A percentile compares a stretch with the other conserved stretches of the same genome.
phyloP scores from a whole-genome alignment of 495 filamentous ascomycete genomes.

The Paragyromitra xinjiangensis region DNA sequence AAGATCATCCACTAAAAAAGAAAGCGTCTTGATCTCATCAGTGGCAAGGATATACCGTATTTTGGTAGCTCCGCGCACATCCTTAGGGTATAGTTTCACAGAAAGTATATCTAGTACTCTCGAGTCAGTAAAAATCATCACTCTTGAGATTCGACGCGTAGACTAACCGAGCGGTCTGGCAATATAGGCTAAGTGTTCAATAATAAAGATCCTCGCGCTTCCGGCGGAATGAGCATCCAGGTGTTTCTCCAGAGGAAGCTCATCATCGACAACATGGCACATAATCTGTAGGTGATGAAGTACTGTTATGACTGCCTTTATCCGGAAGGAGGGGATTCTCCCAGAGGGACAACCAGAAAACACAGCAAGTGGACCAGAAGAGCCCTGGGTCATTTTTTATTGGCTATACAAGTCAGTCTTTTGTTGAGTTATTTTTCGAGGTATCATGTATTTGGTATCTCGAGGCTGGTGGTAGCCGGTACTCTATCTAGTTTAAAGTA shows the following conservation, averaged over 20 bases:
- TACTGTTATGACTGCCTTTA: too few species aligned
- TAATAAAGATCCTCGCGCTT: background rate
- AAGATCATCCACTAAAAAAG: background rate
- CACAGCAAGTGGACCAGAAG: too few species aligned
- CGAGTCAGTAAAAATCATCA: background rate
- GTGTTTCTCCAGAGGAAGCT: background rate
- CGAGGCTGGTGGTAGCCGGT: too few species aligned
- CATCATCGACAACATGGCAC: background rate
- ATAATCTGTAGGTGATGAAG: too few species aligned
- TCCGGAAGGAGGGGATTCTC: too few species aligned
- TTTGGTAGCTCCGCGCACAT: background rate
- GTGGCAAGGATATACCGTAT: slow-evolving; percentile 2
- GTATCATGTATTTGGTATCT: too few species aligned
- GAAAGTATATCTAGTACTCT: background rate
- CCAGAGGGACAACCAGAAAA: too few species aligned
- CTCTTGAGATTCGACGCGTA: background rate
- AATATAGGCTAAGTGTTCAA: slow-evolving; percentile 7
- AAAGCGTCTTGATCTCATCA: background rate
- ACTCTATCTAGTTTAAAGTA: too few species aligned
- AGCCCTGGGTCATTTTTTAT: too few species aligned
- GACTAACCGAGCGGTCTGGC: background rate
- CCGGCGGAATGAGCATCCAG: background rate
- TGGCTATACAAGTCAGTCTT: too few species aligned
- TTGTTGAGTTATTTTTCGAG: too few species aligned
- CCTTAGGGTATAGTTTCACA: background rate